Evolutionary conservation across 1,139 yeast species (phyloP), one percentile per base, ranked within the genome.

Genomic region (Blastobotrys persicus): DNA sequence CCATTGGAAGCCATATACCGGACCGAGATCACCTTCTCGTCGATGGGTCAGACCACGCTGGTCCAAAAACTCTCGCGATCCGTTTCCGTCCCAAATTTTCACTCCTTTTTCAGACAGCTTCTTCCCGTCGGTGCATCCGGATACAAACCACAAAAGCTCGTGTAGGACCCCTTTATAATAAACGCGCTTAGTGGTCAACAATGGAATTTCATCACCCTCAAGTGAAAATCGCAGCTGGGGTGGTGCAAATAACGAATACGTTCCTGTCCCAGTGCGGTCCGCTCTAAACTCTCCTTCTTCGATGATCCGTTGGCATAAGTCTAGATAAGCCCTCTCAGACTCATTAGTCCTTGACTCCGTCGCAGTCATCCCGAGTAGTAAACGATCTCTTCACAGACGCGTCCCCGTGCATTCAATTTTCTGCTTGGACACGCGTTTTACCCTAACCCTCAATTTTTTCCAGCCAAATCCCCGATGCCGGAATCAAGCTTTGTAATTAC

Each of bases 1-100:
- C 99, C 99, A 92, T 69, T 92, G 99, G 71, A 94, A 92, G 0
- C 99, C 99, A 65, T 92, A 92, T 2, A 92, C 97, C 1, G 99
- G 98, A 0, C 99, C 99, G 59, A 92, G 71, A 69, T 92, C 99
- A 49, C 98, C 98, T 61, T 82, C 97, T 55, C 92, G 76, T 62
- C 96, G 81, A 52, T 87, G 76, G 0, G 77, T 75, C 44, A 92
- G 76, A 0, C 98, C 98, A 38, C 89, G 71, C 9, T 80, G 77
- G 65, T 92, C 98, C 51, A 92, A 73, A 66, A 80, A 92, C 68
- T 88, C 96, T 55, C 97, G 76, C 26, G 96, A 86, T n/a, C 98
- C 98, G 64, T 92, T 94, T 17, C 98, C 98, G 67, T 94, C 98
- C 99, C 99, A 92, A 50, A 92, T 92, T 64, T 82, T 89, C 17